Evolutionary conservation across 176 grass and related monocot genomes (phyloP).

Genomic region (Thinopyrum elongatum): DNA sequence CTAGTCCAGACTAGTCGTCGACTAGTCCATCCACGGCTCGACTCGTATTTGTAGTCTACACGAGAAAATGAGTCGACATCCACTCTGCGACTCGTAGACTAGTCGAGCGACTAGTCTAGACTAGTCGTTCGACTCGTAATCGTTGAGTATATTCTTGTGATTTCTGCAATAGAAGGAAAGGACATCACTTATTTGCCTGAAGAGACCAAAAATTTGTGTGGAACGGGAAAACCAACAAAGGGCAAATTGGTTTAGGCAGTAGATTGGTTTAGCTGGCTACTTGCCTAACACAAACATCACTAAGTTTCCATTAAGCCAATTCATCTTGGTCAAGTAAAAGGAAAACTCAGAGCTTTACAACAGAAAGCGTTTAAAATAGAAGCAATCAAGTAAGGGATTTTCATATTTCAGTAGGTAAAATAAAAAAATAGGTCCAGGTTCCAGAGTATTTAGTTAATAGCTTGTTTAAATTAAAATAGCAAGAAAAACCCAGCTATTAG

Average conservation of each 20-base stretch:
- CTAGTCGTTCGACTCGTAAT: too few species aligned
- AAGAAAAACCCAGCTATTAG: not conserved
- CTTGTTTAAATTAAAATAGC: not conserved
- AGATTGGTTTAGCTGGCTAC: not conserved
- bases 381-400: slow-evolving; percentile 9
- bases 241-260: not conserved
- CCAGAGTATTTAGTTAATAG: slow-evolving; percentile 3
- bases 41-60: too few species aligned
- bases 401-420: not conserved
- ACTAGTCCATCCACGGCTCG: too few species aligned
- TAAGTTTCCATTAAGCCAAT: slow-evolving; percentile 8
- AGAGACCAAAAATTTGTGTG: not conserved
- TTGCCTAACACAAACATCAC: not conserved
- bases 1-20: too few species aligned
- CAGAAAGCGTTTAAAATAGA: not conserved
- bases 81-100: too few species aligned
- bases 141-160: not conserved
- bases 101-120: too few species aligned
- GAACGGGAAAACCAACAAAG: not conserved
- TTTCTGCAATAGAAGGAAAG: not conserved
- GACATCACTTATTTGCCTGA: not conserved
- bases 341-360: not conserved
- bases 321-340: not conserved
- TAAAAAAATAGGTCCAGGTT: not conserved
- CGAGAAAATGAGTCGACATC: too few species aligned